Evolutionary conservation across 164 flowering plant species (phyloP).

Genomic region (Liriodendron chinense): DNA sequence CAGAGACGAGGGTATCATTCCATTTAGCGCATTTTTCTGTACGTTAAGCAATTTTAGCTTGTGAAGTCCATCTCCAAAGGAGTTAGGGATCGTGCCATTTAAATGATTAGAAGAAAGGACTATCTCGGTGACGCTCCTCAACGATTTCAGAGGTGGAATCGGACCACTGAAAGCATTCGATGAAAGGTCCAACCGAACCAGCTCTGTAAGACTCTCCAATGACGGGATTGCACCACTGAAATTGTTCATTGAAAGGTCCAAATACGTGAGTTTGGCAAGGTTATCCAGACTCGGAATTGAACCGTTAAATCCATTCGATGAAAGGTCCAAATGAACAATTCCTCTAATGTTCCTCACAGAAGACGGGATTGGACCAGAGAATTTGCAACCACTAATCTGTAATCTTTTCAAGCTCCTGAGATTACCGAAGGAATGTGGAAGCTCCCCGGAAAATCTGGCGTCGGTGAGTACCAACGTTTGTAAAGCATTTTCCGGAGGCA

Average conservation of each 20-base stretch:
- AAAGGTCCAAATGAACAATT: slow-evolving; percentile 40
- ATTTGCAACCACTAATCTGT: slow-evolving; percentile 22
- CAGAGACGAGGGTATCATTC: slow-evolving; percentile 36
- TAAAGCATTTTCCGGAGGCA: slow-evolving; percentile 22
- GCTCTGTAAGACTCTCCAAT: slow-evolving; percentile 12
- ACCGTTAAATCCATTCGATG: slow-evolving; percentile 10
- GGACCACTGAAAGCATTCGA: slow-evolving; percentile 34
- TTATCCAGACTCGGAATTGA: slow-evolving; percentile 22
- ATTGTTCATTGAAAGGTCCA: slow-evolving; percentile 43
- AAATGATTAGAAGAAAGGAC: slow-evolving; percentile 28
- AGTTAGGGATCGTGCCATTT: slow-evolving; percentile 26
- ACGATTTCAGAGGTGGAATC: slow-evolving; percentile 28
- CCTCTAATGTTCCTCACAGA: slow-evolving; percentile 24
- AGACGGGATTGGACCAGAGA: slow-evolving; percentile 40
- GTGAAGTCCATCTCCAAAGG: slow-evolving; percentile 19
- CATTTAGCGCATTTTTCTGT: slow-evolving; percentile 33
- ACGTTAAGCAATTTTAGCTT: slow-evolving; percentile 29
- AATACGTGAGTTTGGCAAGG: slow-evolving; percentile 23
- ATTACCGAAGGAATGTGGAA: slow-evolving; percentile 37
- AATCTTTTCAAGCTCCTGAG: slow-evolving; percentile 28
- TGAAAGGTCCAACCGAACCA: slow-evolving; percentile 22
- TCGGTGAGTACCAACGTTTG: slow-evolving; percentile 17
- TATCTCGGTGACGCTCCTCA: slow-evolving; percentile 28
- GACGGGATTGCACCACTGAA: slow-evolving; percentile 40
- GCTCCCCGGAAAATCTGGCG: slow-evolving; percentile 31